Evolutionary conservation across 2,329 filamentous ascomycete species (phyloP), one percentile per base, ranked within the genome.

Genomic region (Thermoascus crustaceus): DNA sequence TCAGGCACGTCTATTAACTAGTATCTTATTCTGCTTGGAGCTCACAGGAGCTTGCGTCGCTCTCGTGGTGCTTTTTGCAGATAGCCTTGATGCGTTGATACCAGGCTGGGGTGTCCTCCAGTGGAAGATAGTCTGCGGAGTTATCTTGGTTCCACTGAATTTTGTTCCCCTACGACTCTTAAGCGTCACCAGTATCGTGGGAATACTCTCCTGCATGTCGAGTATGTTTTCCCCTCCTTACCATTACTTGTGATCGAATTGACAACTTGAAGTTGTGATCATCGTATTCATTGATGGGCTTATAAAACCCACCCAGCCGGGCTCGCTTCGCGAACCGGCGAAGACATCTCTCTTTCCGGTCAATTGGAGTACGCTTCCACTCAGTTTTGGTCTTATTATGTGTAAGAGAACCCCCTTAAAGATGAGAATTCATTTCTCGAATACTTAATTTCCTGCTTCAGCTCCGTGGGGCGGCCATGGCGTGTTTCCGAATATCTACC

Each of bases 341-440:
- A 67, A 65, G 17, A 94, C 89, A 0, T 82, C 85, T 55, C 67
- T 94, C 14, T 83, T 94, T 43, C 91, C 89, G 0, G 71, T 75
- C 6, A 87, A 91, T 53, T 95, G 89, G 88, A 68, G 78, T 42
- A 86, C 87, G 0, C 62, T 98, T 9, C 89, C 89, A 2, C 71
- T 96, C 11, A 86, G 85, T 7, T 86, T 95, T 50, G 89, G 89
- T 14, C 72, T 96, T 2, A 75, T 96, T 26, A 94, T 94, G 78
- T 89, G 70, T 61, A 57, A 53, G 65, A 47, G 9, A 5, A 17
- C 21, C 6, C 8, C 7, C 7, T 22, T 7, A 7, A 23, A 30
- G 22, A 8, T n/a, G 9, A 20, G 17, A 39, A 23, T 9, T 18
- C 8, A 10, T 8, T 17, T 21, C 17, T 13, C 22, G 19, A 39